Evolutionary conservation across 805 yeast species (phyloP), one percentile per base, ranked within the genome.

Genomic region (Monosporozyma yasuniensis): DNA sequence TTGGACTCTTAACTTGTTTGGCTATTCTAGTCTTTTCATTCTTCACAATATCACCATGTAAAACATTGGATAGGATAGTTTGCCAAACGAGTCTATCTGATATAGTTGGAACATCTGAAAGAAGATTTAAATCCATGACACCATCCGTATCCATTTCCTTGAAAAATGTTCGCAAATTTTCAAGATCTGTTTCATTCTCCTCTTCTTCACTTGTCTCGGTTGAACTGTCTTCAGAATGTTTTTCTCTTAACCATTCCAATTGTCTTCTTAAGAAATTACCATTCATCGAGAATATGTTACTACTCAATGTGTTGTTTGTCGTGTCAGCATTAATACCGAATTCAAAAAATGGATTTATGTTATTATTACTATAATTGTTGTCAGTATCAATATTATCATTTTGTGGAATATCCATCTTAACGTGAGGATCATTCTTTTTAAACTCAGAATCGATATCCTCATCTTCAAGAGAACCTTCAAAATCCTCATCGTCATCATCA

Each of bases 11-110:
- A 12, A 56, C 56, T 50, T 74, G 81, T 47, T 75, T 77, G 14
- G 78, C 80, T 49, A 86, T 74, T 65, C 83, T 83, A 3, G 87
- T 83, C 67, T 91, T 93, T 61, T 93, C 99, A 11, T 91, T 83
- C 34, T 84, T 78, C 19, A 93, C 89, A 48, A 93, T 96, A 66
- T 93, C 98, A 57, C 99, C 98, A 2, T 95, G 91, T 34, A 93
- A 76, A 3, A 93, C 98, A 2, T 89, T 77, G 10, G 86, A 77
- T 46, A 93, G 73, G 96, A 93, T 88, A 0, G 91, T 79, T 67
- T 93, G 98, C 99, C 99, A 93, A 67, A 89, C 96, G 11, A 90
- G 71, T 46, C 98, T 75, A 61, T 89, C 97, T 10, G 81, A 59
- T 7, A 83, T 80, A 22, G 60, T 55, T 6, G 72, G 67, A 48